phyloP scores from a whole-genome alignment of 106 monocot genomes.

The Dendrobium huoshanense region DNA sequence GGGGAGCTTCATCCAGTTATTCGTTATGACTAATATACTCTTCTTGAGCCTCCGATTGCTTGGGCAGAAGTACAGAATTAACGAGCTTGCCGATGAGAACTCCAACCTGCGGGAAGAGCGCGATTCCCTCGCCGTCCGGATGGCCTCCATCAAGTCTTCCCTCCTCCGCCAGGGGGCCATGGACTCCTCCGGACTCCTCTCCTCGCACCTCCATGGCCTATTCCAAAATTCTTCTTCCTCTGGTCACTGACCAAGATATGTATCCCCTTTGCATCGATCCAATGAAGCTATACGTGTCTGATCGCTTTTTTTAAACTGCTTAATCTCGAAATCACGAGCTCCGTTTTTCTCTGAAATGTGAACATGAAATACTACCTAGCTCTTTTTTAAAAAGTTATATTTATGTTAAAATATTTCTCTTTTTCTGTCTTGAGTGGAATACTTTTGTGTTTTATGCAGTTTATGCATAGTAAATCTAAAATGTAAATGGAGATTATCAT shows the following conservation, averaged over 20 bases:
- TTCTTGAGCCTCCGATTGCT: slow-evolving; percentile 71
- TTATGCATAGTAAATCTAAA: no score
- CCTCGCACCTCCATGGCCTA: slow-evolving; percentile 49
- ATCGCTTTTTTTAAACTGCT: no score
- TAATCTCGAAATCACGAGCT: no score
- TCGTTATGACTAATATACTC: slow-evolving; percentile 73
- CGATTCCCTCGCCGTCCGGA: slow-evolving; percentile 57
- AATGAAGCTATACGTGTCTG: not conserved
- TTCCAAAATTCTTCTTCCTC: slow-evolving; percentile 20
- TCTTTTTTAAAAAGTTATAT: no score
- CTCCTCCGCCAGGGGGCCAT: slow-evolving; percentile 62
- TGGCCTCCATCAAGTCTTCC: slow-evolving; percentile 37
- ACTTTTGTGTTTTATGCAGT: no score
- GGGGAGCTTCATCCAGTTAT: slow-evolving; percentile 67
- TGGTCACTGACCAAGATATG: not conserved
- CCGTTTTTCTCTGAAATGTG: no score
- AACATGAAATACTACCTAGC: no score
- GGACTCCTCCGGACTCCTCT: slow-evolving; percentile 59
- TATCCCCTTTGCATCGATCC: not conserved
- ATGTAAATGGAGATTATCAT: no score
- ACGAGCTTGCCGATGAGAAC: slow-evolving; percentile 59
- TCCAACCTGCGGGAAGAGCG: slow-evolving; percentile 65
- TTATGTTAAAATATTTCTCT: no score
- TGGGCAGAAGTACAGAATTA: slow-evolving; percentile 85
- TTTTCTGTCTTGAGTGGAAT: no score